phyloP scores from a whole-genome alignment of 1,139 yeast genomes.

The Barnettozyma hawaiiensis region DNA sequence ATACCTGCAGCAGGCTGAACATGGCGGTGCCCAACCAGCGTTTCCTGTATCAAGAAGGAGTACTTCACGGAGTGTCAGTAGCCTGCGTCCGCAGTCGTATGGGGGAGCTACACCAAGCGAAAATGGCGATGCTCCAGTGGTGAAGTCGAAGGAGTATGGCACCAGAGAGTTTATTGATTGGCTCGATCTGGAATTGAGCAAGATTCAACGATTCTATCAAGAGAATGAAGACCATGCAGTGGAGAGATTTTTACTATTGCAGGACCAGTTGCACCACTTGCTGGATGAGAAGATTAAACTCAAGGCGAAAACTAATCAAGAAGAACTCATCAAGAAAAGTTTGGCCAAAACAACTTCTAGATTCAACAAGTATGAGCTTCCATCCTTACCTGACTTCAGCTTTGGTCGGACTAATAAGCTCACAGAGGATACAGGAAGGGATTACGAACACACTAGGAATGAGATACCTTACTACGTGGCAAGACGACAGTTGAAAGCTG shows the following conservation, averaged over 20 bases:
- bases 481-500: slow-evolving; percentile 66
- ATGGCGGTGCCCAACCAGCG: neutral
- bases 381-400: slow-evolving; percentile 49
- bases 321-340: slow-evolving; percentile 16
- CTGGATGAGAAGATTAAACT: slow-evolving; percentile 43
- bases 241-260: slow-evolving; percentile 54
- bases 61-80: neutral
- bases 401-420: slow-evolving; percentile 12
- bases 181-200: slow-evolving; percentile 53
- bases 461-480: slow-evolving; percentile 67
- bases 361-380: slow-evolving; percentile 40
- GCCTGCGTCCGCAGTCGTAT: slow-evolving; percentile 13
- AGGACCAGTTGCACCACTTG: slow-evolving; percentile 62
- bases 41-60: slow-evolving; percentile 4
- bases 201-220: slow-evolving; percentile 55
- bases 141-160: slow-evolving; percentile 26
- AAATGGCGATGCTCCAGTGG: slow-evolving; percentile 13
- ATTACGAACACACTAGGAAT: slow-evolving; percentile 31
- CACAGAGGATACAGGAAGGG: slow-evolving; percentile 27
- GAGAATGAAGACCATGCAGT: slow-evolving; percentile 57
- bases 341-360: slow-evolving; percentile 18
- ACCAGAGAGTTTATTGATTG: slow-evolving; percentile 48
- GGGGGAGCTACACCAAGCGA: slow-evolving; percentile 11
- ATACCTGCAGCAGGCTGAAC: neutral
- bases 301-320: slow-evolving; percentile 12